Evolutionary conservation across 2,329 filamentous ascomycete species (phyloP).

Genomic region (Alternaria postmessia): DNA sequence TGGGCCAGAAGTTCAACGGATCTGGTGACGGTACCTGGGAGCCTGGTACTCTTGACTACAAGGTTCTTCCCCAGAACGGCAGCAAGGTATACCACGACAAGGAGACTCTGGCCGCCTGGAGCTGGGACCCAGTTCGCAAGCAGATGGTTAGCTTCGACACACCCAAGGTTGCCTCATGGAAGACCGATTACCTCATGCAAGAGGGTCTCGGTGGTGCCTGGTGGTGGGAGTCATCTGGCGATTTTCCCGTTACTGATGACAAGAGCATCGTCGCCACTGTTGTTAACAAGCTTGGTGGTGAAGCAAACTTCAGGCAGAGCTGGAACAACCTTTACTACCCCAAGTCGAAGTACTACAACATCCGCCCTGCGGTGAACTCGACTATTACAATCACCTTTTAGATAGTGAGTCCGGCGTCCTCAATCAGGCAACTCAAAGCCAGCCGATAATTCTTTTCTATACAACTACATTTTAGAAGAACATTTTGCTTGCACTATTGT

Average conservation of each 20-base stretch:
- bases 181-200: conserved; percentile 35
- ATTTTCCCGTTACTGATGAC: conserved; percentile 21
- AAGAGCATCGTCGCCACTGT: conserved; percentile 31
- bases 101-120: conserved; percentile 30
- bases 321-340: conserved; percentile 34
- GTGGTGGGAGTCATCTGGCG: conserved; percentile 43
- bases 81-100: conserved; percentile 31
- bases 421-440: background rate
- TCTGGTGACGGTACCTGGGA: conserved; percentile 37
- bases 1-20: conserved; percentile 37
- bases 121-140: conserved; percentile 29
- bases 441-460: background rate
- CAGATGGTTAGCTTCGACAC: conserved; percentile 40
- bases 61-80: conserved; percentile 34
- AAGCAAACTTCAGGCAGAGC: conserved; percentile 5
- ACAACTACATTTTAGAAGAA: background rate
- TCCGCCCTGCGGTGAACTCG: conserved; percentile 16
- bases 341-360: conserved; percentile 35
- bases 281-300: conserved; percentile 27
- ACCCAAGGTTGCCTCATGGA: conserved; percentile 31
- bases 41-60: conserved; percentile 40
- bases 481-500: background rate
- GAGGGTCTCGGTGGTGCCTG: conserved; percentile 40
- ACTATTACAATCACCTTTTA: background rate
- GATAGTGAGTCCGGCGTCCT: background rate